These are phyloP conservation scores for Ramularia endophylla DNA, from an alignment of 2,329 filamentous ascomycete species.

Conservation along the genomic window DNA sequence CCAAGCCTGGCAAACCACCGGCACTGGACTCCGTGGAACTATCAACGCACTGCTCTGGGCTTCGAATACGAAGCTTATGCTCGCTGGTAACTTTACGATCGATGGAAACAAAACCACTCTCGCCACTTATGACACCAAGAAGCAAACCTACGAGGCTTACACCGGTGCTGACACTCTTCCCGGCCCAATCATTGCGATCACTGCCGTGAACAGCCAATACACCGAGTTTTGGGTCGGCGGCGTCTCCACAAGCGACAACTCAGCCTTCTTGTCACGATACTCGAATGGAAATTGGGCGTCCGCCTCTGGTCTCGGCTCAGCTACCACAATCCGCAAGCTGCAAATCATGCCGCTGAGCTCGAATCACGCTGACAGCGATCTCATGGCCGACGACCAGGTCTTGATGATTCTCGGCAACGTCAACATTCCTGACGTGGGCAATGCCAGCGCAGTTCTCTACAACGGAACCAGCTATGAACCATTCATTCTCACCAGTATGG, in stretches of 20 bases:
- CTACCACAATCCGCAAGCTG: constrained; percentile 68
- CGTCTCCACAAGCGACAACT: constrained; percentile 51
- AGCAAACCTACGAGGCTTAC: constrained; percentile 60
- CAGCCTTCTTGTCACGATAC: constrained; percentile 75
- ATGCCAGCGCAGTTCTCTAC: constrained; percentile 79
- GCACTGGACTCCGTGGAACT: constrained; percentile 62
- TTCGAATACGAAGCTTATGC: constrained; percentile 63
- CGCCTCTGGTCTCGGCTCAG: constrained; percentile 57
- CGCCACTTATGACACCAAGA: constrained; percentile 64
- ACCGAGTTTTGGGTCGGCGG: constrained; percentile 80
- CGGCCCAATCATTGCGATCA: constrained; percentile 71
- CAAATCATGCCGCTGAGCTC: constrained; percentile 71
- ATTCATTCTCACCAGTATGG: constrained; percentile 69
- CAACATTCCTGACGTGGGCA: constrained; percentile 67
- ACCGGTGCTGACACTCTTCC: constrained; percentile 61
- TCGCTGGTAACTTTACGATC: constrained; percentile 69
- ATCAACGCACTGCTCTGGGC: constrained; percentile 73
- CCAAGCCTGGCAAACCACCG: constrained; percentile 75
- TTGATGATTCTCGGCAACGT: constrained; percentile 84
- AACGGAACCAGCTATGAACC: constrained; percentile 74
- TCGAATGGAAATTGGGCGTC: constrained; percentile 62
- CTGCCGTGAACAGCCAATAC: constrained; percentile 64
- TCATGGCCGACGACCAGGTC: constrained; percentile 62
- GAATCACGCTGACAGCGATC: constrained; percentile 57
- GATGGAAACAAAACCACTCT: constrained; percentile 61